A percentile compares a stretch with the other conserved stretches of the same genome.
phyloP scores from a whole-genome alignment of 2,329 filamentous ascomycete species.

The Mycogone perniciosa region DNA sequence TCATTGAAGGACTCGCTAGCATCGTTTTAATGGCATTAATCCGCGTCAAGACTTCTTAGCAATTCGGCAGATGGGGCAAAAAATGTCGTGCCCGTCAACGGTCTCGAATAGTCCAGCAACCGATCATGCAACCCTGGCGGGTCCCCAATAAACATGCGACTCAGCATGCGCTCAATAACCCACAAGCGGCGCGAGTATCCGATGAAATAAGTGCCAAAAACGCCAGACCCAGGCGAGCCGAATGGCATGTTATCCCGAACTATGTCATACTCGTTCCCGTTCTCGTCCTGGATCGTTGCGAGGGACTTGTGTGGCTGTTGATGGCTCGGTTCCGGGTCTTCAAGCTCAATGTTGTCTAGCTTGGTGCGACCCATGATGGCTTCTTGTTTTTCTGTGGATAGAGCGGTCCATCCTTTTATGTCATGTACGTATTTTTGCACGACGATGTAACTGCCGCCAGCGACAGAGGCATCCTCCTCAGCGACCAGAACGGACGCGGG shows the following conservation, averaged over 20 bases:
- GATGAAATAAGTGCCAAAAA: slow-evolving; percentile 55
- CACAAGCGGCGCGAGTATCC: slow-evolving; percentile 47
- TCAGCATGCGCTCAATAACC: slow-evolving; percentile 53
- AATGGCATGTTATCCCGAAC: slow-evolving; percentile 57
- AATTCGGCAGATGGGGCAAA: slow-evolving; percentile 37
- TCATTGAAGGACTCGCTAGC: background rate
- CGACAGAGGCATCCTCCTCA: slow-evolving; percentile 28
- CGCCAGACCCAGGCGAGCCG: slow-evolving; percentile 42
- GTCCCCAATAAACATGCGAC: slow-evolving; percentile 50
- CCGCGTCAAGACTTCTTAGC: slow-evolving; percentile 8
- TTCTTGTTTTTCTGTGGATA: slow-evolving; percentile 48
- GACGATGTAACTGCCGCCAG: slow-evolving; percentile 51
- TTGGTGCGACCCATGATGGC: slow-evolving; percentile 52
- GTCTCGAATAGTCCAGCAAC: slow-evolving; percentile 47
- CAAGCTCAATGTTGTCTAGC: slow-evolving; percentile 50
- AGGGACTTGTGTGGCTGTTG: slow-evolving; percentile 51
- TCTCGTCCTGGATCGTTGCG: slow-evolving; percentile 44
- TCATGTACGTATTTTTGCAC: slow-evolving; percentile 54
- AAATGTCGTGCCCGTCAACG: slow-evolving; percentile 47
- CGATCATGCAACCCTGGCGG: slow-evolving; percentile 50
- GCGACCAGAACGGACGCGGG: slow-evolving; percentile 37
- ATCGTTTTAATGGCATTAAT: background rate
- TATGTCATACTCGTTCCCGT: slow-evolving; percentile 46
- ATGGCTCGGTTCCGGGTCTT: slow-evolving; percentile 44
- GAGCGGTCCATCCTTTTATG: slow-evolving; percentile 38